Evolutionary conservation across 352 stramenopile species (phyloP).

Genomic region (Phytophthora cryptogea): DNA sequence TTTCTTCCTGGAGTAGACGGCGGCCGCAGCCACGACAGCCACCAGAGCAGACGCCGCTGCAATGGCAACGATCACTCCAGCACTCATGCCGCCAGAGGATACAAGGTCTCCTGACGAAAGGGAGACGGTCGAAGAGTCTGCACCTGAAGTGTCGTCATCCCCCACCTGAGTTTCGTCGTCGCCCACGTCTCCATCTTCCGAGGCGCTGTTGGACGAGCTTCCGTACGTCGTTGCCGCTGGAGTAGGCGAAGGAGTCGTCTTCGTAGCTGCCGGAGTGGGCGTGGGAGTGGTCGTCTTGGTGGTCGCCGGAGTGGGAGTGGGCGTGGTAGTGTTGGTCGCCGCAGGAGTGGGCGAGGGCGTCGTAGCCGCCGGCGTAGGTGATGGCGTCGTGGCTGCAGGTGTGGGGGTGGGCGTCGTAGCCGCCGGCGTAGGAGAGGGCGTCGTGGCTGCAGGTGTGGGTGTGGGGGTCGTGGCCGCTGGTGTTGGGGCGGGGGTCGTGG

Average conservation of each 20-base stretch:
- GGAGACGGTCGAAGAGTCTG: constrained; percentile 21
- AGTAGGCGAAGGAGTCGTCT: constrained; percentile 19
- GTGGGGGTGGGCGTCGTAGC: constrained; percentile 6
- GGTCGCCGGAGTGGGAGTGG: constrained; percentile 16
- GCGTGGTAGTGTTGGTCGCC: constrained; percentile 15
- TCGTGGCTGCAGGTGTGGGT: constrained; percentile 4
- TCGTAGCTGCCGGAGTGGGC: constrained; percentile 26
- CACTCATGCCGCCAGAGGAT: neutral
- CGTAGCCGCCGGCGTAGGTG: constrained; percentile 18
- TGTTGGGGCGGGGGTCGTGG: constrained; percentile 18
- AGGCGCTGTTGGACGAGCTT: constrained; percentile 18
- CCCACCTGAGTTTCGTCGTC: constrained; percentile 12
- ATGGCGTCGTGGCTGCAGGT: constrained; percentile 15
- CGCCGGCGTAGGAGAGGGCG: constrained; percentile 10
- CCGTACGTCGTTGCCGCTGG: constrained; percentile 15
- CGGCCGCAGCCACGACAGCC: constrained; percentile 11
- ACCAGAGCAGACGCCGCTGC: constrained; percentile 20
- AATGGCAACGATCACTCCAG: constrained; percentile 7
- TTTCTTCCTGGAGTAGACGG: constrained; percentile 27
- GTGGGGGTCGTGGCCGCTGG: constrained; percentile 19
- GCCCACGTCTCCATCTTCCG: constrained; percentile 17
- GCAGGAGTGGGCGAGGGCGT: constrained; percentile 18
- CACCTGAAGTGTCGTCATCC: constrained; percentile 1
- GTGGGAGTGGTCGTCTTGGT: constrained; percentile 27
- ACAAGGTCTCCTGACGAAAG: constrained; percentile 14